Evolutionary conservation across 345 rosid species (phyloP).

Genomic region (Linum lewisii): DNA sequence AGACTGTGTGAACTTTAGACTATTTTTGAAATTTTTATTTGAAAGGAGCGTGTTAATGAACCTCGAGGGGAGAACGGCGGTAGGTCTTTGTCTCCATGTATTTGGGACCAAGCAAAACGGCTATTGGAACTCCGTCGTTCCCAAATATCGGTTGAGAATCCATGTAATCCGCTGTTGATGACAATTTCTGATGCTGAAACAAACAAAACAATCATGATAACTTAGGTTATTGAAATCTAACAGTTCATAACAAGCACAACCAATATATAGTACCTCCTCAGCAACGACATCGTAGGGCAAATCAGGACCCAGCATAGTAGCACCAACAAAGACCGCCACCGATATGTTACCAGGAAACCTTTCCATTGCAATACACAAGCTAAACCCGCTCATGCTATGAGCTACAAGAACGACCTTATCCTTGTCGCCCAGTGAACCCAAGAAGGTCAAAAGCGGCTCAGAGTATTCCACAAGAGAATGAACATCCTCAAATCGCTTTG

Average conservation of each 20-base stretch:
- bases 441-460: constrained; percentile 27
- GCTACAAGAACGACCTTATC: constrained; percentile 40
- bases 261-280: constrained; percentile 25
- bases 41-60: no score
- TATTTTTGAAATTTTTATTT: no score
- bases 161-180: not conserved
- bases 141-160: not conserved
- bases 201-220: not conserved
- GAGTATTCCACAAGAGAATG: constrained; percentile 19
- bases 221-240: no score
- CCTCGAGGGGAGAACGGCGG: constrained; percentile 2
- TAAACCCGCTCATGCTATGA: constrained; percentile 27
- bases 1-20: no score
- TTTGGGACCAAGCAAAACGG: not conserved
- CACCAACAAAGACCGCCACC: constrained; percentile 24
- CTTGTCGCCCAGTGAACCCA: constrained; percentile 14
- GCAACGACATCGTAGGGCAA: constrained; percentile 11
- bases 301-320: constrained; percentile 28
- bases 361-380: constrained; percentile 32
- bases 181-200: not conserved
- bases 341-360: constrained; percentile 30
- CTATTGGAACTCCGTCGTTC: not conserved
- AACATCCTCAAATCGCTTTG: constrained; percentile 16
- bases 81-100: not conserved
- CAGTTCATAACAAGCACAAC: no score